Evolutionary conservation across 371 early-diverging fungal species (phyloP), one percentile per base, ranked within the genome.

Genomic region (Lichtheimia ornata): DNA sequence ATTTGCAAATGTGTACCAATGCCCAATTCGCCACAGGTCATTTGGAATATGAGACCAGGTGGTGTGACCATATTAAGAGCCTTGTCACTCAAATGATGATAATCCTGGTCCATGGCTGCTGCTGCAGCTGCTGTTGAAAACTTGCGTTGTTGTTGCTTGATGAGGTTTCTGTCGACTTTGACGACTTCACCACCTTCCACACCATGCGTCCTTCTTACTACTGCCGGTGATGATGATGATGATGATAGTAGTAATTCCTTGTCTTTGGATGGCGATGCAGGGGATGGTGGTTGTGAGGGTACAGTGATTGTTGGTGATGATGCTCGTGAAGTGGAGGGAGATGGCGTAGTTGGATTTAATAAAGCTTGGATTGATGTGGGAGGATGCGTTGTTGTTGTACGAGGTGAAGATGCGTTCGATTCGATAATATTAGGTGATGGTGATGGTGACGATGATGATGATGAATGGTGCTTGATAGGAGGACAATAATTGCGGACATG

Each of bases 91-190:
- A 35, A 35, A 9, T 35, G 35, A 35, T 35, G 35, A 35, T 35
- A 0, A 35, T 35, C 35, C 35, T 35, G 35, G 30, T 15, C 41
- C 12, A 56, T 66, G 50, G 65, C 62, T 22, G 59, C 66, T 5
- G 66, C 43, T 9, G 72, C 72, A 5, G 73, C 73, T 9, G 73
- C 72, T 4, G 68, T 66, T 22, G 72, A 77, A 58, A 72, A 77
- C 12, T 72, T 65, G 22, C 70, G 68, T 22, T 67, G 70, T 56
- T 77, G 74, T 64, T 93, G 90, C 84, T 91, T 94, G 81, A 99
- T 98, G 81, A 97, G 96, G 69, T 90, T 84, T 92, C 99, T 98
- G 91, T 97, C 98, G 73, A 97, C 90, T 67, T 91, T 90, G 65
- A 96, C 67, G 2, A 75, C 71, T n/a, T 63, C 64, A 3, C 67